Conservation (phyloP, 2,329 filamentous ascomycete species). For the Epichloe sylvatica region DNA sequence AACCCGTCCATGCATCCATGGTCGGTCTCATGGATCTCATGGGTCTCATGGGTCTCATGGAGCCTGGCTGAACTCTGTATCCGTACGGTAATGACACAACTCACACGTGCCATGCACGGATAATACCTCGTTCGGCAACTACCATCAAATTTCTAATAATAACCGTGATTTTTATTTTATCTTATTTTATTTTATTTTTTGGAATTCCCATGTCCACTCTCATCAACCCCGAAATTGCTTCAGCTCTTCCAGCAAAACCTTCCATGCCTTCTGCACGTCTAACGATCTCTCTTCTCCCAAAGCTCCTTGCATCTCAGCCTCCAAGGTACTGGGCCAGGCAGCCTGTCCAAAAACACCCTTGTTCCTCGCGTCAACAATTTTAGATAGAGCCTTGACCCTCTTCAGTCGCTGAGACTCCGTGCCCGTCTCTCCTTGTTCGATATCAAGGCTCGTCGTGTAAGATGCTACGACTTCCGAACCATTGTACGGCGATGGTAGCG, state of each 20-base stretch:
- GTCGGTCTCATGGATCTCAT: too few species aligned
- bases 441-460: conserved; percentile 34
- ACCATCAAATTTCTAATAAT: not conserved
- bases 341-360: conserved; percentile 28
- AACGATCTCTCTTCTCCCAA: conserved; percentile 27
- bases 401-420: conserved; percentile 37
- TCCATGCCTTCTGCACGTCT: conserved; percentile 32
- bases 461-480: conserved; percentile 13
- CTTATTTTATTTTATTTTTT: not conserved
- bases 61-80: too few species aligned
- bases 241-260: conserved; percentile 21
- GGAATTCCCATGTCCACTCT: not conserved
- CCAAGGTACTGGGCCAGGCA: conserved; percentile 16
- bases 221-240: not conserved
- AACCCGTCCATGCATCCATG: conserved; percentile 7
- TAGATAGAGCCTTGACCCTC: conserved; percentile 31
- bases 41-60: too few species aligned
- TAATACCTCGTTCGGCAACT: not conserved
- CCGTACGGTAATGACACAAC: too few species aligned
- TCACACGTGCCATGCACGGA: too few species aligned
- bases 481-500: conserved; percentile 9
- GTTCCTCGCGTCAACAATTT: conserved; percentile 27
- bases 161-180: not conserved
- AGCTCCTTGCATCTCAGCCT: conserved; percentile 20
- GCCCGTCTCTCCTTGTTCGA: conserved; percentile 31